These are phyloP conservation scores for Leccinum ochraceum DNA, from an alignment of 768 basidiomycete species.

Conservation along the genomic window DNA sequence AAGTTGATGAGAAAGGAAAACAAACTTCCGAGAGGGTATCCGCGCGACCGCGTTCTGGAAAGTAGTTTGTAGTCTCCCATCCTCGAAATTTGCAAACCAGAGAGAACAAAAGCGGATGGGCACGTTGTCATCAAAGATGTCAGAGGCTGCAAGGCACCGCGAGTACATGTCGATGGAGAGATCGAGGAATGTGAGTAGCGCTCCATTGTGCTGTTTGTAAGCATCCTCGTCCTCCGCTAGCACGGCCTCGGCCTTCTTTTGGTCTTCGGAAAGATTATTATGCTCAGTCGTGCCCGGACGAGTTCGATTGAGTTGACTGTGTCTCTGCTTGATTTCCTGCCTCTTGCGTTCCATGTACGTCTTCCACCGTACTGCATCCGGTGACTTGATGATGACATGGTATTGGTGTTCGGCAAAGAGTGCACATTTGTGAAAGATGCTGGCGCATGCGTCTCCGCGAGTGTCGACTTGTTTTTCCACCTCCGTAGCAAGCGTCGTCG, in stretches of 20 bases:
- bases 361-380: constrained; percentile 68
- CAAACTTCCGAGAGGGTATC: constrained; percentile 85
- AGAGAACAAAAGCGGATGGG: constrained; percentile 84
- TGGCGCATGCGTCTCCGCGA: constrained; percentile 41
- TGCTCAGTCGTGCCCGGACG: constrained; percentile 21
- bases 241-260: constrained; percentile 45
- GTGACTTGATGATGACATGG: constrained; percentile 63
- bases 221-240: constrained; percentile 55
- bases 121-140: constrained; percentile 73
- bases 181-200: constrained; percentile 63
- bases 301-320: constrained; percentile 35
- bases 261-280: constrained; percentile 37
- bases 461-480: constrained; percentile 25
- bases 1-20: constrained; percentile 92
- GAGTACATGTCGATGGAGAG: constrained; percentile 88
- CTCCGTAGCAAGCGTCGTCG: constrained; percentile 40
- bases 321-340: constrained; percentile 62
- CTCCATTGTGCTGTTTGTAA: constrained; percentile 40
- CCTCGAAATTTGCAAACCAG: constrained; percentile 88
- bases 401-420: constrained; percentile 90
- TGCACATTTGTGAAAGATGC: constrained; percentile 80
- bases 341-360: constrained; percentile 72
- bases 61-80: constrained; percentile 44
- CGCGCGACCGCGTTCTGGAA: constrained; percentile 49
- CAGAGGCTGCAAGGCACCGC: constrained; percentile 65